Evolutionary conservation across 208 protist species (phyloP).

Genomic region (Tritrichomonas musculus): DNA sequence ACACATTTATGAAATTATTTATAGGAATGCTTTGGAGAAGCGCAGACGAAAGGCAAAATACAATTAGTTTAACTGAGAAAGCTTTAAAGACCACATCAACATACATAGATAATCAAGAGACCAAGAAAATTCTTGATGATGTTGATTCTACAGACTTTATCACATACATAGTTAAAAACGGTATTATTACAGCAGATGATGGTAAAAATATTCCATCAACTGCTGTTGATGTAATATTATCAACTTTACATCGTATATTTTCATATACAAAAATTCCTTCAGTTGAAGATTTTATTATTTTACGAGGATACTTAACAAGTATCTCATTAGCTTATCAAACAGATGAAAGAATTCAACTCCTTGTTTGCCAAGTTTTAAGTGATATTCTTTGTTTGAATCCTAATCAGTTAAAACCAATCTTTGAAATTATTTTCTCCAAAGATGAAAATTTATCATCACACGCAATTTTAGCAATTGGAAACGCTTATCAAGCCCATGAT

Average conservation of each 20-base stretch:
- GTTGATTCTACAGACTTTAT: too few relatives aligned
- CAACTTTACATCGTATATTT: background rate
- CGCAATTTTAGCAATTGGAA: background rate
- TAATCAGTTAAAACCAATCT: background rate
- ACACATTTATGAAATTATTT: too few relatives aligned
- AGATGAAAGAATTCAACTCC: background rate
- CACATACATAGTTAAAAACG: too few relatives aligned
- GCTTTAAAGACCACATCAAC: too few relatives aligned
- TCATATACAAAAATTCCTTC: background rate
- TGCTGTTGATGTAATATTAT: background rate
- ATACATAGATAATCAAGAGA: too few relatives aligned
- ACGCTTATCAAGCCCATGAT: background rate
- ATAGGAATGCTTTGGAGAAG: too few relatives aligned
- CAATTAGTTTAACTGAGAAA: too few relatives aligned
- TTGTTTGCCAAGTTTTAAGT: background rate
- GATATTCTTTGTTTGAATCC: background rate
- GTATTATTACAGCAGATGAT: too few relatives aligned
- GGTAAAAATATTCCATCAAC: too few relatives aligned
- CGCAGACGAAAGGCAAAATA: too few relatives aligned
- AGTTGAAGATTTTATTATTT: background rate
- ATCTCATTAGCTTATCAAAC: background rate
- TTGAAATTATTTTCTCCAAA: background rate
- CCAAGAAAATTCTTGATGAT: too few relatives aligned
- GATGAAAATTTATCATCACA: background rate
- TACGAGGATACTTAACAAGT: background rate